These are phyloP conservation scores for Scopulariopsis brevicaulis DNA, from an alignment of 2,329 filamentous ascomycete genomes.

Conservation along the genomic window DNA sequence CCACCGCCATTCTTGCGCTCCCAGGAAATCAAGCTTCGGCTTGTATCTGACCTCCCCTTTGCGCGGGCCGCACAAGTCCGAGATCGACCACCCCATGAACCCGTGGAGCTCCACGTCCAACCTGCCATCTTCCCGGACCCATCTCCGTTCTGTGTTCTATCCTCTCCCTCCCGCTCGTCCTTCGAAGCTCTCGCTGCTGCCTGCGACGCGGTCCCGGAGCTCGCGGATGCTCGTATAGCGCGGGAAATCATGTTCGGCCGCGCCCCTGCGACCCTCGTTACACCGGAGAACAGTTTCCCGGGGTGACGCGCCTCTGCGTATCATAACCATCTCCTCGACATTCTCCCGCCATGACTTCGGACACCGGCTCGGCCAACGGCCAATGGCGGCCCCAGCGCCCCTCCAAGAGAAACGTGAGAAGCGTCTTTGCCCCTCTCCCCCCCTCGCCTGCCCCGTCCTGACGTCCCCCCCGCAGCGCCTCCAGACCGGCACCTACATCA, in stretches of 20 bases:
- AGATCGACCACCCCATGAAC: no score
- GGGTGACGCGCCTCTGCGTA: neutral
- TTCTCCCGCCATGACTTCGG: constrained; percentile 1
- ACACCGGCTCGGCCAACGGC: neutral
- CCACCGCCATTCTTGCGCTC: no score
- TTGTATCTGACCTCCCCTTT: neutral
- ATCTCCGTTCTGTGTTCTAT: no score
- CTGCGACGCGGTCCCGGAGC: no score
- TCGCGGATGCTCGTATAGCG: neutral
- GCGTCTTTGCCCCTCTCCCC: neutral
- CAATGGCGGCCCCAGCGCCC: neutral
- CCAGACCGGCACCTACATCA: constrained; percentile 75
- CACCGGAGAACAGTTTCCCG: neutral
- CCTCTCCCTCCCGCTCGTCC: no score
- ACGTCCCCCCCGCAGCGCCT: constrained; percentile 44
- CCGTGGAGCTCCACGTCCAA: no score
- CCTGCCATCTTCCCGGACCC: no score
- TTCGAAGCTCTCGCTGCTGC: no score
- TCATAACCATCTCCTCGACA: neutral
- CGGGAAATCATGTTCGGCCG: neutral
- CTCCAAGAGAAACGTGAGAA: constrained; percentile 1
- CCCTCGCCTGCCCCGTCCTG: neutral
- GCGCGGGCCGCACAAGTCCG: no score
- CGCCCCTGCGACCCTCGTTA: neutral
- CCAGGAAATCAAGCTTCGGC: neutral